A percentile compares a stretch with the other conserved stretches of the same genome.
Evolutionary conservation across 441 rosid species (phyloP).

Genomic region (Erodium trifolium): DNA sequence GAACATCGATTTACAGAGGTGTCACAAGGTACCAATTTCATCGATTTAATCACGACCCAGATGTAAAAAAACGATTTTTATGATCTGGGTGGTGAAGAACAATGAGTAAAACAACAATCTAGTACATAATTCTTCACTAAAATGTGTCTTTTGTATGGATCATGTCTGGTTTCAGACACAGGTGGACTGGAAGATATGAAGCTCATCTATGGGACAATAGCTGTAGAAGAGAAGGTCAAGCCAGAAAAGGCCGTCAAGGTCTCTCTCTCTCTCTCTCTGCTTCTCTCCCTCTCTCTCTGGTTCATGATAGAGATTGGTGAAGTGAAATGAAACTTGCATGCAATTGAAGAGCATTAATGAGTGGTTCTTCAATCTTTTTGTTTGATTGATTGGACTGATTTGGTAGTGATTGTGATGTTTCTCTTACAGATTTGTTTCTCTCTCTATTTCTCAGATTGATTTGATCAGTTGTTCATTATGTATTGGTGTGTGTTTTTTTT

Average conservation of each 20-base stretch:
- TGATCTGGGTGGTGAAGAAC: no score
- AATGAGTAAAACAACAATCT: no score
- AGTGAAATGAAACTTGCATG: neutral
- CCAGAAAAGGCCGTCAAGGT: constrained; percentile 97
- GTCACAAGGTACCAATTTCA: constrained; percentile 59
- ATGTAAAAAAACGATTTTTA: neutral
- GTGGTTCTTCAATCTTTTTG: neutral
- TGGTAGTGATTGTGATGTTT: neutral
- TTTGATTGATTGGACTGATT: neutral
- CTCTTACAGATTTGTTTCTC: neutral
- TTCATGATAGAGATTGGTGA: neutral
- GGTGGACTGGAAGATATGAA: constrained; percentile 36
- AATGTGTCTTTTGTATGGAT: no score
- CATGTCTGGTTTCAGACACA: neutral
- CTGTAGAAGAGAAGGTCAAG: constrained; percentile 91
- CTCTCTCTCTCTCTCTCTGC: neutral
- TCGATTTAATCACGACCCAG: neutral
- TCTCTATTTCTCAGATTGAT: no score
- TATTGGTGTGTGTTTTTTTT: no score
- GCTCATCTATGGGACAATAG: constrained; percentile 99
- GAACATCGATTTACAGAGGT: constrained; percentile 86
- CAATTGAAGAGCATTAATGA: constrained; percentile 30
- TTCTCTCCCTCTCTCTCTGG: no score
- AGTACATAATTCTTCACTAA: no score
- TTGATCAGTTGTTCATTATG: no score